Evolutionary conservation across 129 eudicot species (phyloP).

Genomic region (Pittosporum tobira): DNA sequence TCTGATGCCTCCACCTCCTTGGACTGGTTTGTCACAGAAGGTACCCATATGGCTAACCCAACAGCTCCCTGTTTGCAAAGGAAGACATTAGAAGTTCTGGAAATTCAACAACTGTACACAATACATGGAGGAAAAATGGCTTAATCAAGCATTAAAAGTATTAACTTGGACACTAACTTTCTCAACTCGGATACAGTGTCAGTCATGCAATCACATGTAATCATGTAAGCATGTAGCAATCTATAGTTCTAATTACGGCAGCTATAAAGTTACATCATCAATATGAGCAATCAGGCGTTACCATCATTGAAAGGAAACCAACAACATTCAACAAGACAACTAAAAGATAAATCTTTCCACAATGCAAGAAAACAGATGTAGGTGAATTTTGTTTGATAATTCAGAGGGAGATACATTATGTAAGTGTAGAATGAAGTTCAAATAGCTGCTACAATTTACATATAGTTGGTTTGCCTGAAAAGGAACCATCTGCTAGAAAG

Average conservation of each 20-base stretch:
- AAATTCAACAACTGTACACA: neutral
- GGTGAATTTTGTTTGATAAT: neutral
- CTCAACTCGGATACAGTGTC: neutral
- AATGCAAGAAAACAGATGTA: no score
- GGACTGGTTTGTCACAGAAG: constrained; percentile 79
- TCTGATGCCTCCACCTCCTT: constrained; percentile 57
- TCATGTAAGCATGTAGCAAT: neutral
- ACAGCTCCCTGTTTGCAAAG: constrained; percentile 76
- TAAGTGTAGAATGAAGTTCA: neutral
- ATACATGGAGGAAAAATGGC: neutral
- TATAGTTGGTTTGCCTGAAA: no score
- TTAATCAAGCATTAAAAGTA: neutral
- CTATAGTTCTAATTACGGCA: neutral
- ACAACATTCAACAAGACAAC: neutral
- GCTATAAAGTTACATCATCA: no score
- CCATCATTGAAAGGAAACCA: neutral
- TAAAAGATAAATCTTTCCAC: neutral
- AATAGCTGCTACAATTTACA: neutral
- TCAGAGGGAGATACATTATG: neutral
- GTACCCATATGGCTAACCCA: constrained; percentile 99
- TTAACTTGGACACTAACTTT: neutral
- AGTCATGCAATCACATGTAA: neutral
- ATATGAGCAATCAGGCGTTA: no score
- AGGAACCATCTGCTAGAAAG: no score
- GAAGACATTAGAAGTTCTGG: neutral